phyloP scores from a whole-genome alignment of 345 rosid genomes.

The Crucihimalaya himalaica region DNA sequence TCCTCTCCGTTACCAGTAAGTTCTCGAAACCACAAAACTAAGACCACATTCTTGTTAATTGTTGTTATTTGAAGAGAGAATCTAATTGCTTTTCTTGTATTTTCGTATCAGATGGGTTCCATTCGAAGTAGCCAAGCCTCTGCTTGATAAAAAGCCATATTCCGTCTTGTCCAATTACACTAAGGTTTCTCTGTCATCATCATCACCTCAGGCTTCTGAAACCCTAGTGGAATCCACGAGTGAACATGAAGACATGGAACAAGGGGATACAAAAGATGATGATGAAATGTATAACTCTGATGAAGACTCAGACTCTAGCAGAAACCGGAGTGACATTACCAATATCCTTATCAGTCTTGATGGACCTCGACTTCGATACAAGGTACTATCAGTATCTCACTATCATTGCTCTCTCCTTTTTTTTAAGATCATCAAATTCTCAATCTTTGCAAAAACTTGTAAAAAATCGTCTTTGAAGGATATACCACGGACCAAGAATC shows the following conservation, averaged over 20 bases:
- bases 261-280: constrained; percentile 39
- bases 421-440: constrained; percentile 3
- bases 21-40: constrained; percentile 10
- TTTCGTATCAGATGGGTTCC: constrained; percentile 82
- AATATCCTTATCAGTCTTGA: constrained; percentile 52
- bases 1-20: constrained; percentile 87
- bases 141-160: constrained; percentile 72
- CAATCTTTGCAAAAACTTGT: neutral
- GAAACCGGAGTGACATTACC: constrained; percentile 43
- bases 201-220: constrained; percentile 43
- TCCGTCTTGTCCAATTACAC: constrained; percentile 61
- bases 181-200: constrained; percentile 39
- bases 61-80: neutral
- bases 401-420: neutral
- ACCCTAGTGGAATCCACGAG: constrained; percentile 37
- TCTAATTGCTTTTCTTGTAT: neutral
- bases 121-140: constrained; percentile 62
- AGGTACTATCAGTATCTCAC: constrained; percentile 48
- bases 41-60: neutral
- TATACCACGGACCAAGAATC: constrained; percentile 44
- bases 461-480: constrained; percentile 43
- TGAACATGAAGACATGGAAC: constrained; percentile 42
- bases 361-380: constrained; percentile 56
- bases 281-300: constrained; percentile 49
- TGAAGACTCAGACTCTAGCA: constrained; percentile 48